Percentiles rank a stretch among this genome's conserved stretches.
Conservation (phyloP, 768 basidiomycete genomes). For the Tricholoma saponaceum region DNA sequence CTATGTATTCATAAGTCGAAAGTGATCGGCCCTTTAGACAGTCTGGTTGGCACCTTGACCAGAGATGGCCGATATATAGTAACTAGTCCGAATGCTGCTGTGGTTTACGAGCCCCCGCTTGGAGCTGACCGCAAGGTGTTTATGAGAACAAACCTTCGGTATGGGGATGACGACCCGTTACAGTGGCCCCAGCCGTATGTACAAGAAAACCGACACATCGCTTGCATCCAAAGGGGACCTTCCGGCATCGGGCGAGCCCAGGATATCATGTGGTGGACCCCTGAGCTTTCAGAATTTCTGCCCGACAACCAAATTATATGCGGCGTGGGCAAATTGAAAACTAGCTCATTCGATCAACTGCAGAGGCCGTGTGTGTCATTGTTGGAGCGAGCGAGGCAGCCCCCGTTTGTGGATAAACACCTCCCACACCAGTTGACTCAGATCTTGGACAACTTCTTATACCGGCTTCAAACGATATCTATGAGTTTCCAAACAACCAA, state of each 20-base stretch:
- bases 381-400: not conserved
- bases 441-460: not conserved
- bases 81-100: not conserved
- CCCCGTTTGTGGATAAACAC: not conserved
- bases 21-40: not conserved
- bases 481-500: not conserved
- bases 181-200: not conserved
- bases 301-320: not conserved
- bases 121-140: not conserved
- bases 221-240: not conserved
- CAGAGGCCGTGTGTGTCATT: not conserved
- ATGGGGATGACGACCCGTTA: not conserved
- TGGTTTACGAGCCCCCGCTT: not conserved
- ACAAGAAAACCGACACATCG: not conserved
- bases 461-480: not conserved
- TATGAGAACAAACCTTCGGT: not conserved
- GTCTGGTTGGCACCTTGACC: not conserved
- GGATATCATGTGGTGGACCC: not conserved
- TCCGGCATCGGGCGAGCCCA: not conserved
- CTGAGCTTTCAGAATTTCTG: not conserved
- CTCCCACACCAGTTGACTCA: not conserved
- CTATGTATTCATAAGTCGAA: too few species aligned
- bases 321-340: not conserved
- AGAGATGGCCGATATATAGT: not conserved
- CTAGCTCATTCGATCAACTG: not conserved